These are phyloP conservation scores for Quercus wislizeni DNA, from an alignment of 306 rosid genomes.

Conservation along the genomic window DNA sequence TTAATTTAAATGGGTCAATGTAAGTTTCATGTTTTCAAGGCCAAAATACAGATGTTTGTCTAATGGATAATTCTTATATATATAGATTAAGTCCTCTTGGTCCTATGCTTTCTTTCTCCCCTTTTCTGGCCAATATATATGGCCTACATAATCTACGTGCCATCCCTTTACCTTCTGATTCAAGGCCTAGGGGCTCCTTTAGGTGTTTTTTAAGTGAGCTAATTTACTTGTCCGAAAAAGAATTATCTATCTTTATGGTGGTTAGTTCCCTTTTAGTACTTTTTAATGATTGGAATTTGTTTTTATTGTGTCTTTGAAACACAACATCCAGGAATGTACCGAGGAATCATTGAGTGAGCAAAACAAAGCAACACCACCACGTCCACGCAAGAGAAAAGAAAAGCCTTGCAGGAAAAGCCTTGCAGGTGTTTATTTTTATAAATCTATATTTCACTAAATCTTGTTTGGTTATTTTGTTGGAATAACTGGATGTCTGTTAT, in stretches of 20 bases:
- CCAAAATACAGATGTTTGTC: not conserved
- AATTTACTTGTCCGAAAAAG: not conserved
- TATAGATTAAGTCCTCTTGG: not conserved
- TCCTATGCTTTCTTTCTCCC: not conserved
- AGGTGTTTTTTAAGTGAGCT: not conserved
- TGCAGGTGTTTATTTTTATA: slow-evolving; percentile 52
- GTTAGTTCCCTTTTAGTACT: not conserved
- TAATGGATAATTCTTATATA: not conserved
- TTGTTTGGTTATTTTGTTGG: not conserved
- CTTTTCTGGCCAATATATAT: not conserved
- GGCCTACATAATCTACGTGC: not conserved
- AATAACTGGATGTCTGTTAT: not conserved
- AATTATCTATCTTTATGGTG: not conserved
- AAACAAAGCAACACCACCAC: slow-evolving; percentile 34
- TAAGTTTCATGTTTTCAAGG: not conserved
- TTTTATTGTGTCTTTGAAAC: not conserved
- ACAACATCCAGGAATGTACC: slow-evolving; percentile 15
- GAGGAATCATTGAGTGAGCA: slow-evolving; percentile 27
- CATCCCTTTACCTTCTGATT: not conserved
- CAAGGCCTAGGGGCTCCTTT: not conserved
- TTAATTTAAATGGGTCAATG: not conserved
- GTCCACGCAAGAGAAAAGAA: slow-evolving; percentile 22
- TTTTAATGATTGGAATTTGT: not conserved
- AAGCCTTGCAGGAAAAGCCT: slow-evolving; percentile 52
- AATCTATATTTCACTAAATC: slow-evolving; percentile 8